Conservation (phyloP, 331 rosid genomes). For the Pyrus hybrid region DNA sequence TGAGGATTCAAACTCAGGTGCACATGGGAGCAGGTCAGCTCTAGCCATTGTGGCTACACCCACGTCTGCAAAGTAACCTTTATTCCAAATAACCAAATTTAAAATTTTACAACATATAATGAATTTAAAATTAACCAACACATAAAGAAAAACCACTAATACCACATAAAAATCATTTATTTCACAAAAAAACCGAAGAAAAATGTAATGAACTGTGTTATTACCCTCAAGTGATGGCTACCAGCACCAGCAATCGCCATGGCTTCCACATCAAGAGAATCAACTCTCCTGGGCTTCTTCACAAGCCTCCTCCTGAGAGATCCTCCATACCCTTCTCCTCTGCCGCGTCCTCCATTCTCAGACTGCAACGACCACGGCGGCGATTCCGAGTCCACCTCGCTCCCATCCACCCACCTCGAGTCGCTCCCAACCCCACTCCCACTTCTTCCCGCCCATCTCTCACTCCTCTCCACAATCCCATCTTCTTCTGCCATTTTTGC, state of each 20-base stretch:
- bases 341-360: slow-evolving; percentile 19
- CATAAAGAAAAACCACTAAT: background rate
- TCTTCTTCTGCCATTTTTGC: slow-evolving; percentile 42
- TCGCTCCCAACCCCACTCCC: slow-evolving; percentile 30
- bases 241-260: slow-evolving; percentile 65
- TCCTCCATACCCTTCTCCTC: slow-evolving; percentile 41
- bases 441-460: background rate
- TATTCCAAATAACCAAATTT: background rate
- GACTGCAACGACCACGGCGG: slow-evolving; percentile 30
- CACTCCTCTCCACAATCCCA: slow-evolving; percentile 48
- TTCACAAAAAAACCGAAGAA: background rate
- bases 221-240: slow-evolving; percentile 22
- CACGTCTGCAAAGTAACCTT: background rate
- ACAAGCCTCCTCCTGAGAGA: slow-evolving; percentile 65
- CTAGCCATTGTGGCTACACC: background rate
- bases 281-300: slow-evolving; percentile 78
- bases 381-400: slow-evolving; percentile 60
- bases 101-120: background rate
- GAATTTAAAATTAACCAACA: background rate
- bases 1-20: background rate
- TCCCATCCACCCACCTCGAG: slow-evolving; percentile 86
- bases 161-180: background rate
- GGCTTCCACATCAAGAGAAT: slow-evolving; percentile 89
- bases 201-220: background rate
- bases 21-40: background rate